Evolutionary conservation across 2,329 filamentous ascomycete species (phyloP), one percentile per base, ranked within the genome.

Genomic region (Talaromyces marneffei): DNA sequence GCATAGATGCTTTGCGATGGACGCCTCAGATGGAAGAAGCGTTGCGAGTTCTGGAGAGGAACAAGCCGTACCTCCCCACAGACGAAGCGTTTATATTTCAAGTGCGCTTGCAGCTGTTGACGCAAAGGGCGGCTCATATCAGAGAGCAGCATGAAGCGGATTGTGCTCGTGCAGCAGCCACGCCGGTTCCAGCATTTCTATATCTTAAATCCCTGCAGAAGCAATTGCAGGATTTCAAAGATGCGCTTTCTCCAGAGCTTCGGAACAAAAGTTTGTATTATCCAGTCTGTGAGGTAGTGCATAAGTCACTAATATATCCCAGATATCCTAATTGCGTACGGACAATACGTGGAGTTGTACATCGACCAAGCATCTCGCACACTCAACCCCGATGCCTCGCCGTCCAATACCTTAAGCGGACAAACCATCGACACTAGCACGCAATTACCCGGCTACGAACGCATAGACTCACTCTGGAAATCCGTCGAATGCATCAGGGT

Each of bases 1-100:
- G 72, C 25, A 67, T 70, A 60, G 72, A 75, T 39, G 66, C 74
- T 18, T 56, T 76, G 44, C 68, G 69, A 55, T 77, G 75, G 75
- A 74, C 72, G 2, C 64, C 71, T n/a, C 71, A 72, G 57, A 76
- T 77, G 74, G 75, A 76, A 62, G 70, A 75, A 35, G 69, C 69
- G 2, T 70, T 77, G 56, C 66, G 55, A 42, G 57, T 69, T 18
- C 66, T 77, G 5, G 62, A 62, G 42, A 63, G 62, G 1, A 72
- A 60, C 59, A 66, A 68, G 2, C 46, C 65, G 25, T 73, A 65
- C 35, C 64, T 67, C 4, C 64, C 67, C 4, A 62, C 66, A 1
- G 75, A 78, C 63, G 64, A 66, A 10, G 27, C 65, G 9, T 72
- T 78, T 46, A 67, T 68, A 8, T 62, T 67, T 29, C 76, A 77